Evolutionary conservation across 768 basidiomycete species (phyloP), one percentile per base, ranked within the genome.

Genomic region (Russula foetens): DNA sequence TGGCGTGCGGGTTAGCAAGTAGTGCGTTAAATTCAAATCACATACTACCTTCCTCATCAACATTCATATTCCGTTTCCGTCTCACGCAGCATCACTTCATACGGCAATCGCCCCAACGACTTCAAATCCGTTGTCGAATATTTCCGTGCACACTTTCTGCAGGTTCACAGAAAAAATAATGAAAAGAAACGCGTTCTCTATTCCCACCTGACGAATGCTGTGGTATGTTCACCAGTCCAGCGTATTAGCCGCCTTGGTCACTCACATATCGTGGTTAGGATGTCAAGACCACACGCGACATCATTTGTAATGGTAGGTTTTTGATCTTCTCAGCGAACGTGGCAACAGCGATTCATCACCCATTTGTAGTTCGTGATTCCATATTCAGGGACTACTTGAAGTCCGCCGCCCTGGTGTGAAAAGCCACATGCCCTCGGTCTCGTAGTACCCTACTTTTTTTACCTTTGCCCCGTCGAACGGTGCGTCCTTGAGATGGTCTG

Each of bases 61-160:
- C 5, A 17, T 21, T 53, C 23, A 52, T 64, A 9, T 61, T 46
- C 12, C 26, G 21, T 35, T 61, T 46, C 12, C 26, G 21, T 35
- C 28, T 43, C 24, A 24, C 50, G 47, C 64, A 90, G 88, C 69
- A 91, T 91, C 67, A 83, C 90, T 35, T 91, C 90, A 7, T 91
- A 85, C 64, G 87, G 86, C 28, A 84, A 89, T 63, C 83, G 90
- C 43, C 72, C 81, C n/a, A 92, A 92, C 69, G 86, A 86, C 67
- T 90, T 85, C 67, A 87, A 91, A 59, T 83, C 85, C 5, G 88
- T 90, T 23, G 83, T 90, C 45, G 84, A 87, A 68, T 92, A 92
- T 73, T 92, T 93, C 81, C 85, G 88, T 11, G 86, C 88, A 38
- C 91, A 92, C 67, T 93, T 93, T 74, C 74, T 89, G 61, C 89